Percentiles rank a stretch among this genome's conserved stretches.
Conservation (phyloP, 1,139 yeast genomes). For the Tardiomyces digboiensis region DNA sequence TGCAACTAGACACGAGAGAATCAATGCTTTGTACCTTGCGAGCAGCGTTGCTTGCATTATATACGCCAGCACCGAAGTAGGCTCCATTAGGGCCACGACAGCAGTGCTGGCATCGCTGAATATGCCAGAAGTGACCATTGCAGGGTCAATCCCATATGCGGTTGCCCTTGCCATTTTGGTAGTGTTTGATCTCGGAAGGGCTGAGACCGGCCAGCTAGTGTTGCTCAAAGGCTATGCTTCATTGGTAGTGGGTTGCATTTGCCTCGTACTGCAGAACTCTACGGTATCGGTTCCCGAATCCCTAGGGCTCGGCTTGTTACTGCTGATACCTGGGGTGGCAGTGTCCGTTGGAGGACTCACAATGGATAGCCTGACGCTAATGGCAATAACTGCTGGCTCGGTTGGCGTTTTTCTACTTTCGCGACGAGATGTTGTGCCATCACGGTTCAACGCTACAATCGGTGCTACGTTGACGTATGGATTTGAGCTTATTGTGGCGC, state of each 20-base stretch:
- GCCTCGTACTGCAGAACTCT: conserved; percentile 44
- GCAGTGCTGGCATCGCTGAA: conserved; percentile 16
- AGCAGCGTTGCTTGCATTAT: conserved; percentile 9
- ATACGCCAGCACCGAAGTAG: conserved; percentile 13
- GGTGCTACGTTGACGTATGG: conserved; percentile 12
- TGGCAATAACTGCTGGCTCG: conserved; percentile 24
- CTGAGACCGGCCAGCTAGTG: not conserved
- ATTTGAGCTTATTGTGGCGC: conserved; percentile 6
- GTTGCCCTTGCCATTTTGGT: conserved; percentile 2
- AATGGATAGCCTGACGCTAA: conserved; percentile 12
- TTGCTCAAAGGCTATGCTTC: conserved; percentile 12
- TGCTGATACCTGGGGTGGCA: conserved; percentile 9
- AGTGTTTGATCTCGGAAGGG: not conserved
- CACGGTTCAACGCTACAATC: conserved; percentile 21
- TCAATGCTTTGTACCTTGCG: conserved; percentile 9
- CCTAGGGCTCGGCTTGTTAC: conserved; percentile 10
- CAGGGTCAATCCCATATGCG: not conserved
- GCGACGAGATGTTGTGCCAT: conserved; percentile 23
- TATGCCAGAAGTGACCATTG: conserved; percentile 6
- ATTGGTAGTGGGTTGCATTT: conserved; percentile 10
- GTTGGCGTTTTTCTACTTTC: conserved; percentile 26
- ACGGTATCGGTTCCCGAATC: conserved; percentile 12
- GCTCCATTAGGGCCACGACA: conserved; percentile 16
- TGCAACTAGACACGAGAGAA: not conserved
- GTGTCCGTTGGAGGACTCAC: conserved; percentile 5